Percentiles rank a stretch among this genome's conserved stretches.
phyloP scores from a whole-genome alignment of 2,329 filamentous ascomycete species.

The Trichoderma sp. region DNA sequence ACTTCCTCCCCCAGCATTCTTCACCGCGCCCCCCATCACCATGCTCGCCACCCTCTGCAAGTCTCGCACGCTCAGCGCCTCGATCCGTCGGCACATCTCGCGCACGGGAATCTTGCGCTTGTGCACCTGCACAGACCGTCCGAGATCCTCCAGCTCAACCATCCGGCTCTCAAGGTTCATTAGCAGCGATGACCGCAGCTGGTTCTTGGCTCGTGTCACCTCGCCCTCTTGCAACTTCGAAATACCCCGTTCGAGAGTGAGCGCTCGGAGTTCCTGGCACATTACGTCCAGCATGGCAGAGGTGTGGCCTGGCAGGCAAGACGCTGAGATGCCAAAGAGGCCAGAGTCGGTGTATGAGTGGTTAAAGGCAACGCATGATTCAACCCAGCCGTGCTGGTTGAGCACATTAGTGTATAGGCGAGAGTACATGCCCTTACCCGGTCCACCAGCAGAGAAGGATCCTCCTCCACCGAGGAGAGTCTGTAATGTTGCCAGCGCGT shows the following conservation, averaged over 20 bases:
- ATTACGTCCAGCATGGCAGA: conserved; percentile 89
- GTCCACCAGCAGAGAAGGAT: conserved; percentile 93
- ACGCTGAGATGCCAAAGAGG: conserved; percentile 88
- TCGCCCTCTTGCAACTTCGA: conserved; percentile 70
- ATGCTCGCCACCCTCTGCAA: conserved; percentile 75
- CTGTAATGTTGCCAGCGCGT: conserved; percentile 91
- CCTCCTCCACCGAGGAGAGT: conserved; percentile 94
- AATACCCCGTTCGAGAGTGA: conserved; percentile 75
- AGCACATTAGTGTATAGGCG: conserved; percentile 96
- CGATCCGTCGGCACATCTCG: conserved; percentile 90
- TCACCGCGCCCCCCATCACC: conserved; percentile 73
- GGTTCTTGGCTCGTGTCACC: conserved; percentile 93
- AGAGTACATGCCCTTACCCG: conserved; percentile 98
- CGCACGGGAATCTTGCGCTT: conserved; percentile 85
- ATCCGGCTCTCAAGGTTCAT: conserved; percentile 98
- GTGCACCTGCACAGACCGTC: conserved; percentile 94
- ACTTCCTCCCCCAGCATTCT: conserved; percentile 73
- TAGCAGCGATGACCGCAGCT: conserved; percentile 81
- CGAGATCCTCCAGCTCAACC: conserved; percentile 96
- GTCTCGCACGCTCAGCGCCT: conserved; percentile 75
- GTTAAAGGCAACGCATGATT: conserved; percentile 94
- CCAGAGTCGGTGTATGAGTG: conserved; percentile 96
- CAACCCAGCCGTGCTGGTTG: conserved; percentile 97
- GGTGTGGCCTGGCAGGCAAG: conserved; percentile 76
- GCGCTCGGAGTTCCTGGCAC: conserved; percentile 79